phyloP scores from a whole-genome alignment of 169 alveolate genomes.

The Cryptosporidium meleagridis region DNA sequence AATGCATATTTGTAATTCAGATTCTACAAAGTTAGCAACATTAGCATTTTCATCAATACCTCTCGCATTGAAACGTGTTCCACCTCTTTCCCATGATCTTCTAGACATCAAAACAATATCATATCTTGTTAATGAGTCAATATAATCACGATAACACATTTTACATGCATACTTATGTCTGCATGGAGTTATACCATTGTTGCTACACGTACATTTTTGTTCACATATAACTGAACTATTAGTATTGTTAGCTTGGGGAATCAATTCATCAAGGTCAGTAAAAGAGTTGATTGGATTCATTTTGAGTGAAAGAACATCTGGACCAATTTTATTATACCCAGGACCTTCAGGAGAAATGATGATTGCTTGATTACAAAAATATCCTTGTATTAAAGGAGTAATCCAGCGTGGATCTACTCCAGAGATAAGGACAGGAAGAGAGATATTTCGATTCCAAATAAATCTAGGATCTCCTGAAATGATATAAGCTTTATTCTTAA shows the following conservation, averaged over 20 bases:
- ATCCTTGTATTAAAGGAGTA: constrained; percentile 85
- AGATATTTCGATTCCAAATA: constrained; percentile 60
- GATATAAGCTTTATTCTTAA: constrained; percentile 35
- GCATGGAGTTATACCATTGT: background rate
- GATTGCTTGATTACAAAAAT: constrained; percentile 70
- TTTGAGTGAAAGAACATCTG: constrained; percentile 26
- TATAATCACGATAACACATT: constrained; percentile 48
- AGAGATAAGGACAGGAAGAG: constrained; percentile 36
- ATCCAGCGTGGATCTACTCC: constrained; percentile 81
- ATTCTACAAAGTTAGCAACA: constrained; percentile 96
- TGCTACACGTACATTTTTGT: constrained; percentile 24
- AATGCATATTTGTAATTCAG: constrained; percentile 89
- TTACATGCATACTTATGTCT: constrained; percentile 13
- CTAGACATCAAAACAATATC: constrained; percentile 85
- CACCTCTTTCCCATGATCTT: constrained; percentile 90
- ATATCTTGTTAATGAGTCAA: constrained; percentile 56
- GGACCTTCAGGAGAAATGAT: constrained; percentile 70
- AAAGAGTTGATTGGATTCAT: constrained; percentile 54
- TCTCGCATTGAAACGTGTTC: constrained; percentile 94
- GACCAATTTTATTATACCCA: constrained; percentile 47
- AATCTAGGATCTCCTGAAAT: constrained; percentile 55
- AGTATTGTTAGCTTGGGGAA: background rate
- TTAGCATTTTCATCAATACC: constrained; percentile 96
- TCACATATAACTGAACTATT: background rate
- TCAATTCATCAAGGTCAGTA: constrained; percentile 18